These are phyloP conservation scores for Castanea crenata DNA, from an alignment of 306 rosid species.

Conservation along the genomic window DNA sequence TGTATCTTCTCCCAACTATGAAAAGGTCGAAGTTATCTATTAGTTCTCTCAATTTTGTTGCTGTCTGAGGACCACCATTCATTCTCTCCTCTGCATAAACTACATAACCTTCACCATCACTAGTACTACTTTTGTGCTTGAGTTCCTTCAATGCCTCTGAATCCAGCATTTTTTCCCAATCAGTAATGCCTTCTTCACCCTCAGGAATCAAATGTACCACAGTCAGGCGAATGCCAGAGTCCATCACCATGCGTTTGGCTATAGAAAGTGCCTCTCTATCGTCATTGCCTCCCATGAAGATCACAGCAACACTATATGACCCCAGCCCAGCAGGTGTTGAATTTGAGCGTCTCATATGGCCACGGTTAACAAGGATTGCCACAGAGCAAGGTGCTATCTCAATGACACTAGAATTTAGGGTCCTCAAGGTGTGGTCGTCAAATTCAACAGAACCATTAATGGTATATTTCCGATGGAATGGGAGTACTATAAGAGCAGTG, in stretches of 20 bases:
- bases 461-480: constrained; percentile 61
- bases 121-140: not conserved
- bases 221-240: constrained; percentile 26
- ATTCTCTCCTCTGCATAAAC: constrained; percentile 36
- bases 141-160: constrained; percentile 23
- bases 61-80: constrained; percentile 43
- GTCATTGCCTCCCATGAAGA: constrained; percentile 71
- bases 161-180: constrained; percentile 29
- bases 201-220: constrained; percentile 30
- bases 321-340: constrained; percentile 6
- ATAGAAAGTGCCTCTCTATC: constrained; percentile 59
- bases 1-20: constrained; percentile 56
- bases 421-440: constrained; percentile 39
- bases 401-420: constrained; percentile 43
- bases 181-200: not conserved
- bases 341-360: constrained; percentile 25
- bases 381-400: constrained; percentile 72
- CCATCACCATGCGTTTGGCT: constrained; percentile 43
- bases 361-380: constrained; percentile 45
- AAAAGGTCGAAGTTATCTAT: constrained; percentile 44
- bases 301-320: constrained; percentile 34
- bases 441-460: constrained; percentile 43
- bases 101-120: constrained; percentile 1
- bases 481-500: constrained; percentile 55
- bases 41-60: constrained; percentile 28